Evolutionary conservation across 2,329 filamentous ascomycete genomes (phyloP).

Genomic region (Arthrobotrys sinensis): DNA sequence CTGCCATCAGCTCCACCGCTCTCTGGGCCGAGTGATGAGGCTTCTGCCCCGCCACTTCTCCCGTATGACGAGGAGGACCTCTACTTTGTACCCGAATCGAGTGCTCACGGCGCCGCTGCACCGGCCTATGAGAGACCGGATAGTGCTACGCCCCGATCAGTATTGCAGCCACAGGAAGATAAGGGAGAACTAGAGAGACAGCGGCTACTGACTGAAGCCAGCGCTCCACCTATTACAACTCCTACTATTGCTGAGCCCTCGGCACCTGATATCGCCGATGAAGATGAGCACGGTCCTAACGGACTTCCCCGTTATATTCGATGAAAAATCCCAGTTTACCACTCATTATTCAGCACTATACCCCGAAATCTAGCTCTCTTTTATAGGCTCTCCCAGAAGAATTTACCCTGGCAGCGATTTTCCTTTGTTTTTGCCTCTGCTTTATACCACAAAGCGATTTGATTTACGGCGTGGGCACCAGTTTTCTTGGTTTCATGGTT

Average conservation of each 20-base stretch:
- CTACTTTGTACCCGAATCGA: slow-evolving; percentile 52
- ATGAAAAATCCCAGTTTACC: slow-evolving; percentile 4
- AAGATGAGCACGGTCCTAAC: slow-evolving; percentile 41
- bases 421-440: slow-evolving; percentile 1
- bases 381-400: background rate
- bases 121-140: slow-evolving; percentile 52
- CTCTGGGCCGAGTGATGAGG: slow-evolving; percentile 66
- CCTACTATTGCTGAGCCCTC: slow-evolving; percentile 62
- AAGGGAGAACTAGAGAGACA: slow-evolving; percentile 83
- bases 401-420: slow-evolving; percentile 2
- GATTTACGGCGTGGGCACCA: slow-evolving; percentile 36
- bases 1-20: slow-evolving; percentile 62
- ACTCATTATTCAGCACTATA: background rate
- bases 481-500: slow-evolving; percentile 16
- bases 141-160: slow-evolving; percentile 55
- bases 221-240: slow-evolving; percentile 71
- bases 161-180: slow-evolving; percentile 74
- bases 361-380: background rate
- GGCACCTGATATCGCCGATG: slow-evolving; percentile 59
- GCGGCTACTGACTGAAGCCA: slow-evolving; percentile 76
- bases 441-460: slow-evolving; percentile 41
- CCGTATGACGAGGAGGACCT: slow-evolving; percentile 67
- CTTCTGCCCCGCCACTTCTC: slow-evolving; percentile 69
- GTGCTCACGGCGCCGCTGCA: slow-evolving; percentile 53
- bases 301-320: slow-evolving; percentile 55